phyloP scores from a whole-genome alignment of 1,284 basidiomycete species.

The Ustilago shanxiensis region DNA sequence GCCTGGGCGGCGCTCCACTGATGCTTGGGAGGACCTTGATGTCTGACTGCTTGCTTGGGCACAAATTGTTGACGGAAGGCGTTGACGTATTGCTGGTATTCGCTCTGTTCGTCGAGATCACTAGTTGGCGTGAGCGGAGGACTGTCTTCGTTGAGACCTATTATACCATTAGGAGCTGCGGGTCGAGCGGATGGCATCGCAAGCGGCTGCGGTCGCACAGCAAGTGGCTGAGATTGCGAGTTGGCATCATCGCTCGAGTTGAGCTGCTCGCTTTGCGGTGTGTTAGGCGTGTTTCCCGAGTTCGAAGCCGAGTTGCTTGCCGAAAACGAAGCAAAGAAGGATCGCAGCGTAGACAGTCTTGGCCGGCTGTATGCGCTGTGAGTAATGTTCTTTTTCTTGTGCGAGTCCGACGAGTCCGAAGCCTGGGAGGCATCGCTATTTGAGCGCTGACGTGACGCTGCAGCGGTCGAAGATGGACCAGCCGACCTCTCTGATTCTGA shows the following conservation, averaged over 20 bases:
- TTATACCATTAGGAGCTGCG: conserved; percentile 47
- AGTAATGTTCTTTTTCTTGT: conserved; percentile 32
- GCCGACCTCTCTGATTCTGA: conserved; percentile 31
- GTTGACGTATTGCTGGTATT: conserved; percentile 40
- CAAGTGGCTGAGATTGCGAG: not conserved
- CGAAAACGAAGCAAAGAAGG: conserved; percentile 55
- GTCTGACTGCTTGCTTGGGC: conserved; percentile 14
- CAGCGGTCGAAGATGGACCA: conserved; percentile 14
- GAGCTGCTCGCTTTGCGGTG: conserved; percentile 16
- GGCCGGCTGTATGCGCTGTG: conserved; percentile 19
- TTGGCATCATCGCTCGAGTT: not conserved
- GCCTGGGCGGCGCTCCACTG: conserved; percentile 61
- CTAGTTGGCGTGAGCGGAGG: conserved; percentile 62
- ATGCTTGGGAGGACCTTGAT: conserved; percentile 49
- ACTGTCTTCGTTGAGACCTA: conserved; percentile 59
- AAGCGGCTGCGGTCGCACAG: conserved; percentile 37
- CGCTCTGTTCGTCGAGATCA: conserved; percentile 46
- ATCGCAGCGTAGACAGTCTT: conserved; percentile 40
- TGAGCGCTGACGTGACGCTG: conserved; percentile 28
- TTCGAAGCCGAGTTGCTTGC: conserved; percentile 25
- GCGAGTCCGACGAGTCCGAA: conserved; percentile 28
- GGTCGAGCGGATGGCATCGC: conserved; percentile 62
- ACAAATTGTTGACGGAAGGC: conserved; percentile 36
- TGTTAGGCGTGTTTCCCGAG: conserved; percentile 25
- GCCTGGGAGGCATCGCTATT: conserved; percentile 28